Conservation (phyloP, 2,329 filamentous ascomycete genomes). For the Macrophomina phaseolina region DNA sequence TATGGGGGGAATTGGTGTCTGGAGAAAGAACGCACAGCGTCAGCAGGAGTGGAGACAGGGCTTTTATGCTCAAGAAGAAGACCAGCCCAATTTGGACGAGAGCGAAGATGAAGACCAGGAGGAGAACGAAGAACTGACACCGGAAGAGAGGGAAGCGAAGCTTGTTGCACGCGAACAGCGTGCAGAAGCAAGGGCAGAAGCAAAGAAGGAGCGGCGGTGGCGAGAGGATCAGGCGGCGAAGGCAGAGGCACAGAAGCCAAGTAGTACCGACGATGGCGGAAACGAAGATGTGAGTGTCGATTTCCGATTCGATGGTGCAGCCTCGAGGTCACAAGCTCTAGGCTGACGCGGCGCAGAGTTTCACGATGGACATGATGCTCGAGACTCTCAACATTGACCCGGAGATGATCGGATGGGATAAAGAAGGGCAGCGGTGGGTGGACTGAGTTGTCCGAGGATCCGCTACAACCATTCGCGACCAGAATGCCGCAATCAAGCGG, state of each 20-base stretch:
- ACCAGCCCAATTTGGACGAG: slow-evolving; percentile 35
- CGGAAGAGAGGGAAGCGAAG: slow-evolving; percentile 44
- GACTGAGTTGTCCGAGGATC: slow-evolving; percentile 45
- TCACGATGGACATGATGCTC: slow-evolving; percentile 74
- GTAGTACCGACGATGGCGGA: slow-evolving; percentile 38
- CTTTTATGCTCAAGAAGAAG: slow-evolving; percentile 39
- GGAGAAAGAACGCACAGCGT: slow-evolving; percentile 49
- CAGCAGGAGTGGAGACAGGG: slow-evolving; percentile 46
- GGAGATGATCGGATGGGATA: slow-evolving; percentile 68
- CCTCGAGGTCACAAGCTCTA: not conserved
- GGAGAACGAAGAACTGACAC: slow-evolving; percentile 39
- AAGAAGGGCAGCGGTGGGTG: slow-evolving; percentile 62
- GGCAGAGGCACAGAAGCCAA: slow-evolving; percentile 42
- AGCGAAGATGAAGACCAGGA: slow-evolving; percentile 42
- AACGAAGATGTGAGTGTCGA: slow-evolving; percentile 48
- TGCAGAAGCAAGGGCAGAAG: slow-evolving; percentile 54
- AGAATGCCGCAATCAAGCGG: slow-evolving; percentile 19
- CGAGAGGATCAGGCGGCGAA: slow-evolving; percentile 48
- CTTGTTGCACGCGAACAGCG: slow-evolving; percentile 46
- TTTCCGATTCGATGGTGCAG: slow-evolving; percentile 1
- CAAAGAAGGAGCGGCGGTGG: slow-evolving; percentile 36
- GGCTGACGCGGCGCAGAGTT: slow-evolving; percentile 52
- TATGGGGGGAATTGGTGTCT: slow-evolving; percentile 68
- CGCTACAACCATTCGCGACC: slow-evolving; percentile 13
- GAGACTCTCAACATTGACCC: slow-evolving; percentile 68